Base-by-base conservation (phyloP, 768 basidiomycete genomes). In the Dendrothele bispora region DNA sequence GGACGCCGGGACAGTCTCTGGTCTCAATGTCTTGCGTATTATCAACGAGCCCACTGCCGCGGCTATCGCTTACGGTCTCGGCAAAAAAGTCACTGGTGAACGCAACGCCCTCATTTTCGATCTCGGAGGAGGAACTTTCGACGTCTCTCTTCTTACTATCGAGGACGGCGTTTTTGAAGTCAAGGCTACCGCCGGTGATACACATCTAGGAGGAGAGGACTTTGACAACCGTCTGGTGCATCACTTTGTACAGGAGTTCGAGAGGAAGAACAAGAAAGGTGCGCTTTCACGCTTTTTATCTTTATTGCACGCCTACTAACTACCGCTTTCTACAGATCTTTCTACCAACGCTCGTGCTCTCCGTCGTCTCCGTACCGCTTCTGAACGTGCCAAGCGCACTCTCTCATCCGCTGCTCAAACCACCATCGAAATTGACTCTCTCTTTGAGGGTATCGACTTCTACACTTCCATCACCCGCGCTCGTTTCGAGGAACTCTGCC, bases 1-100 rank as follows among this genome's bases (percentile, higher is more conserved):
- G 66, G 78, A 84, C 55, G 83, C 84, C 24, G 83, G 83, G 45
- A 73, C 70, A 22, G 83, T 84, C 58, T 77, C 84, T 47, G 84
- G 83, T 43, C 71, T 86, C 37, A 78, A 75, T 36, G 78, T 86
- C 45, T 71, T 83, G 50, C 80, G 82, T 51, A 79, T 86, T 59
- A 72, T 85, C 61, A 85, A 84, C 66, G 84, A 79, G 62, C 84
- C 85, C 34, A 84, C 83, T 43, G 84, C 84, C 46, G 84, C 84
- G 40, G 83, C 82, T 44, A 77, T 86, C 60, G 82, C 84, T 41
- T 86, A 86, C 68, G 82, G 83, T 58, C 77, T 86, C 45, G 75
- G 82, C 71, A 78, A 80, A 64, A 77, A 79, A 58, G 74, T 70
- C 38, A 69, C 69, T 24, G 74, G 72, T 68, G 83, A 71, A 67